Conservation (phyloP, 768 basidiomycete species). For the Clitopilus passeckerianus region DNA sequence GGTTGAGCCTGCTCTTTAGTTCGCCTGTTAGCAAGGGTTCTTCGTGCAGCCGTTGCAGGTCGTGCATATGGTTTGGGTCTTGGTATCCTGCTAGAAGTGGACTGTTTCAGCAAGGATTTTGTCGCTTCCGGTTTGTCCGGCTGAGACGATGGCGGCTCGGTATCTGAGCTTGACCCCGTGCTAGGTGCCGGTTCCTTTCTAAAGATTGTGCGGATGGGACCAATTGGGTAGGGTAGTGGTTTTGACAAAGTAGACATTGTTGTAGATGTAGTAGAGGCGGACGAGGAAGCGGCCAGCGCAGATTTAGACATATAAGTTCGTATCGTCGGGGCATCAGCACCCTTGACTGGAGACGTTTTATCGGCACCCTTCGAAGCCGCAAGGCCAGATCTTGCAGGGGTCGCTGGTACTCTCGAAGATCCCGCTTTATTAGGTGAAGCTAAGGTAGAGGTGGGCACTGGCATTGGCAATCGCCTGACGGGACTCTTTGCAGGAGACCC, state of each 20-base stretch:
- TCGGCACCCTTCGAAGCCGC: neutral
- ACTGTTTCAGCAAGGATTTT: neutral
- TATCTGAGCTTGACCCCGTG: neutral
- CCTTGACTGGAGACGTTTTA: neutral
- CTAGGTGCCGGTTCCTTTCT: neutral
- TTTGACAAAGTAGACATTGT: neutral
- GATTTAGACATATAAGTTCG: neutral
- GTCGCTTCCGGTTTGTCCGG: neutral
- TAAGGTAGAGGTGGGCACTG: neutral
- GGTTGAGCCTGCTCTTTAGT: neutral
- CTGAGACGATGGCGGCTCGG: neutral
- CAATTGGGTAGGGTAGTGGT: neutral
- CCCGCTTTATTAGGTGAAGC: neutral
- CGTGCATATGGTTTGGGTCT: neutral
- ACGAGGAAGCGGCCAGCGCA: neutral
- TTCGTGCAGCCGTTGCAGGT: neutral
- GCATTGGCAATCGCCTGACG: neutral
- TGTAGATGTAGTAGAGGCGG: neutral
- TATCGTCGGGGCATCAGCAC: neutral
- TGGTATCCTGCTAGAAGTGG: neutral
- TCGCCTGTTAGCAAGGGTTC: neutral
- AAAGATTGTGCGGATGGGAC: neutral
- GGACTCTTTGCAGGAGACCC: neutral
- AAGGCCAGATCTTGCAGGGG: neutral
- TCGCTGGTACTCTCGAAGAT: neutral